Evolutionary conservation across 306 rosid species (phyloP).

Genomic region (Trifolium dubium): DNA sequence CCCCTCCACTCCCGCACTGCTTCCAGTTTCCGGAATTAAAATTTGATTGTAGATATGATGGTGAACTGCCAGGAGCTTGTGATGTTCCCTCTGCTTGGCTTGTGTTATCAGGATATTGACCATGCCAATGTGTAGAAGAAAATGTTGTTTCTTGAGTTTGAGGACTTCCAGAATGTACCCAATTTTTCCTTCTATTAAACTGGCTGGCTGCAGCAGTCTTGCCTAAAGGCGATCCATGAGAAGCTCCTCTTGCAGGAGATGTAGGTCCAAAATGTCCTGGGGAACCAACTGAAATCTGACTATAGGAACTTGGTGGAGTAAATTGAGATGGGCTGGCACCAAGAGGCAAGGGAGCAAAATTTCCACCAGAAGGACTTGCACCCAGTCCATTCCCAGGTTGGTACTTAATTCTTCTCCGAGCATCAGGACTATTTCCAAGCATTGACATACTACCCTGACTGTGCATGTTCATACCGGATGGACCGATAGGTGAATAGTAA

Average conservation of each 20-base stretch:
- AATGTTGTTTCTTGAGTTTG: slow-evolving; percentile 78
- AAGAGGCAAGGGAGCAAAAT: slow-evolving; percentile 90
- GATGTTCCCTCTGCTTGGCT: slow-evolving; percentile 74
- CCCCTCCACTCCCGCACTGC: slow-evolving; percentile 70
- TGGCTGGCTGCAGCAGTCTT: slow-evolving; percentile 86
- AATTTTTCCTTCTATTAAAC: slow-evolving; percentile 81
- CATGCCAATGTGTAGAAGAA: slow-evolving; percentile 76
- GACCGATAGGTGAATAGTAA: slow-evolving; percentile 90
- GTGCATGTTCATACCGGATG: slow-evolving; percentile 87
- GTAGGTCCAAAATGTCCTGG: slow-evolving; percentile 96
- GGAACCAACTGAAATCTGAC: slow-evolving; percentile 83
- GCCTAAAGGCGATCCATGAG: slow-evolving; percentile 95
- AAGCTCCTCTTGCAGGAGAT: slow-evolving; percentile 93
- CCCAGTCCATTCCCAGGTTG: slow-evolving; percentile 89
- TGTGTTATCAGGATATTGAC: slow-evolving; percentile 66
- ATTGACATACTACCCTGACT: slow-evolving; percentile 68
- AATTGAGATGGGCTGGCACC: slow-evolving; percentile 98
- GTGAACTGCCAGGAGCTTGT: slow-evolving; percentile 68
- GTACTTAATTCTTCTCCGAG: slow-evolving; percentile 77
- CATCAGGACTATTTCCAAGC: slow-evolving; percentile 96
- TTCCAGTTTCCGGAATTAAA: slow-evolving; percentile 73
- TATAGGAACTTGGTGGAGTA: slow-evolving; percentile 86
- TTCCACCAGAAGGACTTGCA: slow-evolving; percentile 88
- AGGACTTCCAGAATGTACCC: slow-evolving; percentile 83
- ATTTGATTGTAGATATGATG: slow-evolving; percentile 68